Base-by-base conservation (phyloP, 345 rosid species). In the Cardamine chenopodiifolia region DNA sequence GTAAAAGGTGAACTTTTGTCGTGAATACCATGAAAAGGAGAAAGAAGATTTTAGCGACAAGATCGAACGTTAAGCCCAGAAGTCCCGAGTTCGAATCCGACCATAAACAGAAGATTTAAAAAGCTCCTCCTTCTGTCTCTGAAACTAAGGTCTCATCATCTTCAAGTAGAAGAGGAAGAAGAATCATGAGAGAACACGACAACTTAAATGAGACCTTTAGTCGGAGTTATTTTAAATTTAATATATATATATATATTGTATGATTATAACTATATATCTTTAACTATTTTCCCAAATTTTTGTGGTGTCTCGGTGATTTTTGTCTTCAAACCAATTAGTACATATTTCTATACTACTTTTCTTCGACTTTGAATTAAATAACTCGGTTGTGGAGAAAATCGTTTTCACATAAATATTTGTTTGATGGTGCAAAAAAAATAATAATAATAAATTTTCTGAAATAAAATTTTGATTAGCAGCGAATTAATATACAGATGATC, bases 201-300 rank as follows among this genome's bases (percentile, higher is more conserved):
- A 66, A 78, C 73, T 66, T 62, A 78, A 77, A 77, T 71, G 76
- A 63, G 77, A 50, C 40, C 64, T 66, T 72, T 78, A n/a, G 69
- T 72, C 73, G 55, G 20, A 45, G 68, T 72, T 78, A 40, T 77
- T 71, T 78, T 59, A 6, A 59, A 57, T 48, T 48, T 4, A 35
- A 25, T 25, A 3, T 25, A 25, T 25, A 25, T 25, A 25, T 25
- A 25, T 37, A 26, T n/a, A 31, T 0, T n/a, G 5, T 28, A 7
- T 10, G 4, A 37, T 19, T 45, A 50, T 20, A 20, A 39, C 7
- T 29, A 5, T 58, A 1, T 17, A 12, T 57, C 0, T 54, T 23
- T 20, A 52, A 19, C 11, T n/a, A 12, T 40, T 13, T 69, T 18
- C 26, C 7, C 0, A n/a, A n/a, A n/a, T n/a, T 54, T 39, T 55